These are phyloP conservation scores for Sugiyamaella castrensis DNA, from an alignment of 1,139 yeast species.

Conservation along the genomic window DNA sequence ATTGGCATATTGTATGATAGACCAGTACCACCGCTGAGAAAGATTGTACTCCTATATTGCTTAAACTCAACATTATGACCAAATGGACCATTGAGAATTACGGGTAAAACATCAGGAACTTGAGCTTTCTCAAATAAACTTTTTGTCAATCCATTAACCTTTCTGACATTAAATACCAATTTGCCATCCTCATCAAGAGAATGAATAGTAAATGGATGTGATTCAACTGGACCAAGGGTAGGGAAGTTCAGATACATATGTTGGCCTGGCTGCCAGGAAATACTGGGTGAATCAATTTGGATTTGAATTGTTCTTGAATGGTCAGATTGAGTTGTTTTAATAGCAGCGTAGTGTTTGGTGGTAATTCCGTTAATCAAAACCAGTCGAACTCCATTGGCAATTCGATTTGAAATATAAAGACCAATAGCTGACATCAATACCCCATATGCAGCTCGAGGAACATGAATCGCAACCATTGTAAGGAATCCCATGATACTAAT, in stretches of 20 bases:
- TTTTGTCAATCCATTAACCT: constrained; percentile 18
- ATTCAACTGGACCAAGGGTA: constrained; percentile 9
- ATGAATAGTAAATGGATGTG: constrained; percentile 21
- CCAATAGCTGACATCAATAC: constrained; percentile 20
- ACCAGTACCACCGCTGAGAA: constrained; percentile 21
- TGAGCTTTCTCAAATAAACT: constrained; percentile 5
- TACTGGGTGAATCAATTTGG: constrained; percentile 10
- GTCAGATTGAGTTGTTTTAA: neutral
- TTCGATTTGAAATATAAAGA: constrained; percentile 14
- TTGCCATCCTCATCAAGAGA: constrained; percentile 16
- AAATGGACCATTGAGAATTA: constrained; percentile 21
- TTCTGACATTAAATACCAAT: constrained; percentile 15
- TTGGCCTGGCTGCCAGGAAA: constrained; percentile 22
- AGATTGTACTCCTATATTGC: constrained; percentile 17
- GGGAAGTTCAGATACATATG: constrained; percentile 20
- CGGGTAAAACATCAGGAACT: constrained; percentile 12
- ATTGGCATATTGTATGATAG: constrained; percentile 19
- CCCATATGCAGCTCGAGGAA: constrained; percentile 20
- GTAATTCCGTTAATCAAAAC: constrained; percentile 1
- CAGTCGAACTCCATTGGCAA: constrained; percentile 8
- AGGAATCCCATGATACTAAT: constrained; percentile 16
- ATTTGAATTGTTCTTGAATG: constrained; percentile 5
- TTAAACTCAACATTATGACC: constrained; percentile 17
- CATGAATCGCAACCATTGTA: constrained; percentile 20
- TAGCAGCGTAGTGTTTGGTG: neutral